Percentiles rank a stretch among this genome's conserved stretches.
Conservation (phyloP, 257 asterid species). For the Scutellaria baicalensis region DNA sequence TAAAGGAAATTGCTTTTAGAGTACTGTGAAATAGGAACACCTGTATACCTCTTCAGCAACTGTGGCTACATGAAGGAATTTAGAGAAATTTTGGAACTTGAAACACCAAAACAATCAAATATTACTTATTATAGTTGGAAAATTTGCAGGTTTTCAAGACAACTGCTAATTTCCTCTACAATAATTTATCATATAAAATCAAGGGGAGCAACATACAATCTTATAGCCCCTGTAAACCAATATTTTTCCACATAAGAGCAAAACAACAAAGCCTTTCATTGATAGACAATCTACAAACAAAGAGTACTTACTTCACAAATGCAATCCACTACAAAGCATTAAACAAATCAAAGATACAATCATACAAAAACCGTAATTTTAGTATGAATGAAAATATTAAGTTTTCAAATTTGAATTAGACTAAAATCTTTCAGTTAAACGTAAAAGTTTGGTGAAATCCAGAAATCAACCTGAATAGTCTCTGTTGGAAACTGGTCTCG, state of each 20-base stretch:
- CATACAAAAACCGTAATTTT: neutral
- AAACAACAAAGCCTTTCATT: neutral
- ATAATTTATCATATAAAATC: neutral
- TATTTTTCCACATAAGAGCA: neutral
- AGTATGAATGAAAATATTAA: neutral
- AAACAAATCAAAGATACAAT: neutral
- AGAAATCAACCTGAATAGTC: slow-evolving; percentile 67
- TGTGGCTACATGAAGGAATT: neutral
- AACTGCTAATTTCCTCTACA: neutral
- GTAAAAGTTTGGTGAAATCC: slow-evolving; percentile 2
- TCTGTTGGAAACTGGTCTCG: slow-evolving; percentile 65
- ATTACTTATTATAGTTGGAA: neutral
- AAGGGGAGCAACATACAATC: neutral
- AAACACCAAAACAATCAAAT: neutral
- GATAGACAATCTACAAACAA: neutral
- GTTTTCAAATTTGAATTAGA: neutral
- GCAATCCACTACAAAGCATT: neutral
- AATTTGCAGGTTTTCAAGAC: neutral
- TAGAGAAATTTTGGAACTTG: neutral
- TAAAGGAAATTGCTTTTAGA: neutral
- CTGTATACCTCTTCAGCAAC: neutral
- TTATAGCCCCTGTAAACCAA: neutral
- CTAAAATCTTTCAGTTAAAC: neutral
- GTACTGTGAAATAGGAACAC: neutral
- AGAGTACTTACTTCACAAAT: neutral